phyloP scores from a whole-genome alignment of 129 eudicot species.

The Dittrichia graveolens region DNA sequence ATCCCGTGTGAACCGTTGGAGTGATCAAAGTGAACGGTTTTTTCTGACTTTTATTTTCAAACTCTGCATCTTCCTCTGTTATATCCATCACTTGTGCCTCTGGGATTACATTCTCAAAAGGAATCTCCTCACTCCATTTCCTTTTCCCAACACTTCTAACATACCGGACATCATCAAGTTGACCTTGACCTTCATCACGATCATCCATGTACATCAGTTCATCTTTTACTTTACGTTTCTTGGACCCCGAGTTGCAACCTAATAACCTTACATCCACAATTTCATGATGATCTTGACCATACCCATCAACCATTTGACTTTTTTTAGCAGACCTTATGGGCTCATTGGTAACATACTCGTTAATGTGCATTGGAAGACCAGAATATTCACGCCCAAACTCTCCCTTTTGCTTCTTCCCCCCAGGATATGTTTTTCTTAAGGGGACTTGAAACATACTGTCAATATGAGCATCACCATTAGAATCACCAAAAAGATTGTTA shows the following conservation, averaged over 20 bases:
- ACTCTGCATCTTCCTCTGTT: conserved; percentile 52
- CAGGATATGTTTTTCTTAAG: conserved; percentile 34
- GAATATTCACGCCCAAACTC: conserved; percentile 45
- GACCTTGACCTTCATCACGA: conserved; percentile 40
- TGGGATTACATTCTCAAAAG: conserved; percentile 42
- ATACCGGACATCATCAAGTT: conserved; percentile 36
- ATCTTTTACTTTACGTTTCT: conserved; percentile 64
- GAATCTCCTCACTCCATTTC: conserved; percentile 44
- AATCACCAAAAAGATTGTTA: conserved; percentile 33
- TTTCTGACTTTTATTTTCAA: conserved; percentile 61
- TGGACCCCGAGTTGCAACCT: conserved; percentile 53
- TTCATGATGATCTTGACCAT: conserved; percentile 44
- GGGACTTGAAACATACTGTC: conserved; percentile 43
- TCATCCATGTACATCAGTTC: conserved; percentile 49
- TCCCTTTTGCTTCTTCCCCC: conserved; percentile 61
- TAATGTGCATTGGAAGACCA: conserved; percentile 45
- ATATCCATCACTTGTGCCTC: conserved; percentile 44
- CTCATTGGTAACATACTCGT: conserved; percentile 37
- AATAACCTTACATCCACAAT: conserved; percentile 45
- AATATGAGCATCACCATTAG: conserved; percentile 33
- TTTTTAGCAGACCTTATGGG: conserved; percentile 47
- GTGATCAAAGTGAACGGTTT: conserved; percentile 71
- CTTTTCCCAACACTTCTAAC: conserved; percentile 49
- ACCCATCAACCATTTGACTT: conserved; percentile 50
- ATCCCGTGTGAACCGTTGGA: conserved; percentile 82